phyloP scores from a whole-genome alignment of 2,329 filamentous ascomycete species.

The Alternaria ventricosa region DNA sequence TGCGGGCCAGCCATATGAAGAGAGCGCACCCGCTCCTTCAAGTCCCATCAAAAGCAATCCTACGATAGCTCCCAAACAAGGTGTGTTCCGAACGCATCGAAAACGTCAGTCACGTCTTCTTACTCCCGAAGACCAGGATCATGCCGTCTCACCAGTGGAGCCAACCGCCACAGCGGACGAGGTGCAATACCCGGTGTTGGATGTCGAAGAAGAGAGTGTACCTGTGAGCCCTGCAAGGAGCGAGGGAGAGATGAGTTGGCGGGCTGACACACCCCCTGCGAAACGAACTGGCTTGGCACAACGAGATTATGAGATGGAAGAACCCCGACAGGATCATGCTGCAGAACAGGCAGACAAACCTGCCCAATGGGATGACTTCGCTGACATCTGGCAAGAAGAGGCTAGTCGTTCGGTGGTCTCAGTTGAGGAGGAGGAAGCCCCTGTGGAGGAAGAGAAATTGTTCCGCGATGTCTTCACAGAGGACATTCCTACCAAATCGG shows the following conservation, averaged over 20 bases:
- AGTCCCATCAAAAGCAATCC: slow-evolving; percentile 24
- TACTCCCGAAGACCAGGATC: slow-evolving; percentile 44
- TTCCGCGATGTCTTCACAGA: slow-evolving; percentile 46
- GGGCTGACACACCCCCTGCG: slow-evolving; percentile 29
- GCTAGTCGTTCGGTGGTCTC: slow-evolving; percentile 48
- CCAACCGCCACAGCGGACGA: slow-evolving; percentile 16
- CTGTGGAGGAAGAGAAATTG: slow-evolving; percentile 20
- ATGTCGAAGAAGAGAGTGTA: slow-evolving; percentile 20
- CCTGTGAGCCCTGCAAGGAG: slow-evolving; percentile 42
- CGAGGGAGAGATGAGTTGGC: slow-evolving; percentile 45
- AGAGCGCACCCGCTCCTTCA: slow-evolving; percentile 22
- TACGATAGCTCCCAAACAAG: slow-evolving; percentile 17
- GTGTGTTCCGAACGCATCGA: slow-evolving; percentile 31
- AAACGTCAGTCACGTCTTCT: slow-evolving; percentile 40
- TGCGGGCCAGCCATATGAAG: slow-evolving; percentile 27
- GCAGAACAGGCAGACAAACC: neutral
- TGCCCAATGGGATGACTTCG: slow-evolving; percentile 26
- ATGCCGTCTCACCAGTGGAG: slow-evolving; percentile 19
- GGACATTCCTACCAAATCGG: slow-evolving; percentile 37
- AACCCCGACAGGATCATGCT: slow-evolving; percentile 1
- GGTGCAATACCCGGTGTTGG: slow-evolving; percentile 37
- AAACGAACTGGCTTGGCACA: neutral
- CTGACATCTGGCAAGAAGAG: slow-evolving; percentile 58
- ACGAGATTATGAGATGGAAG: neutral
- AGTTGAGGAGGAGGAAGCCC: slow-evolving; percentile 22